These are phyloP conservation scores for Blepharisma undulans DNA, from an alignment of 169 alveolate genomes.

Conservation along the genomic window DNA sequence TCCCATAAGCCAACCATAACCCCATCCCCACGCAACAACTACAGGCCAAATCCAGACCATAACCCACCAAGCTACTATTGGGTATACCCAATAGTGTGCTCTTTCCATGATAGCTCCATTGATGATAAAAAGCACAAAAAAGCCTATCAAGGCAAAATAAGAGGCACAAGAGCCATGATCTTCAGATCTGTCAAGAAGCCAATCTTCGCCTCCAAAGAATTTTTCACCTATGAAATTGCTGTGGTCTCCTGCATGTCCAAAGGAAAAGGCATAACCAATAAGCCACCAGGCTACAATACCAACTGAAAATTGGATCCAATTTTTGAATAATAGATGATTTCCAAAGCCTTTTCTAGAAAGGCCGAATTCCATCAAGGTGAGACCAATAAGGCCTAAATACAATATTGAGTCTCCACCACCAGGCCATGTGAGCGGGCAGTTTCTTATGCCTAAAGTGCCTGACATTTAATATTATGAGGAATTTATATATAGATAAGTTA, in stretches of 20 bases:
- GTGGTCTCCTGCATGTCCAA: not conserved
- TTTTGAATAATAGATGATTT: slow-evolving; percentile 11
- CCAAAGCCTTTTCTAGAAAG: not conserved
- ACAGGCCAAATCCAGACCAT: slow-evolving; percentile 33
- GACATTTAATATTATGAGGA: not conserved
- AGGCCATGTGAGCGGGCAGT: not conserved
- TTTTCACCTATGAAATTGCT: slow-evolving; percentile 21
- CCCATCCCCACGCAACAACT: slow-evolving; percentile 21
- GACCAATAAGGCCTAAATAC: slow-evolving; percentile 26
- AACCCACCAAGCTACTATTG: not conserved
- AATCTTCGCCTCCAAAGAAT: slow-evolving; percentile 10
- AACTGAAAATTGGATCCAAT: slow-evolving; percentile 11
- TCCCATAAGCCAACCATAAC: slow-evolving; percentile 23
- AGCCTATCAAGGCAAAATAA: not conserved
- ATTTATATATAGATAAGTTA: not conserved
- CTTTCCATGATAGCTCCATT: slow-evolving; percentile 2
- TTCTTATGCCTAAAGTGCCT: not conserved
- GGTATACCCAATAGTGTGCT: not conserved
- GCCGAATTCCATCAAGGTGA: slow-evolving; percentile 24
- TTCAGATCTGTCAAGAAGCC: not conserved
- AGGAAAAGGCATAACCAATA: slow-evolving; percentile 22
- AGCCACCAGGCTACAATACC: slow-evolving; percentile 22
- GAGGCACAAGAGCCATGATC: not conserved
- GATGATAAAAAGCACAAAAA: not conserved
- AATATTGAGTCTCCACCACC: not conserved